phyloP scores from a whole-genome alignment of 2,329 filamentous ascomycete genomes.

The Pseudogymnoascus pannorum region DNA sequence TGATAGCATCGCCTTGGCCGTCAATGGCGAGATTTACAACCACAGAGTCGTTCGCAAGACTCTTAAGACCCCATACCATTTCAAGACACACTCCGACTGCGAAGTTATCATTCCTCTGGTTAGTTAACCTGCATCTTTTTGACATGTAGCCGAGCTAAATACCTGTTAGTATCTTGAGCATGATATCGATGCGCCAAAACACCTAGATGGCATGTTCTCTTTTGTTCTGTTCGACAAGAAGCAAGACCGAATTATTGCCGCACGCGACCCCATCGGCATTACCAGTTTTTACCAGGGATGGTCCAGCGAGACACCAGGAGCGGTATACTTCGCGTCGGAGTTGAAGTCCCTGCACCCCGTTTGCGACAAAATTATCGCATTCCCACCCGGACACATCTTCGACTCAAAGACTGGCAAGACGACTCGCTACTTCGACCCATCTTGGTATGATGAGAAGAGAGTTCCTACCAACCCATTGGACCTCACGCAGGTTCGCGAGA shows the following conservation, averaged over 20 bases:
- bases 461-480: constrained; percentile 77
- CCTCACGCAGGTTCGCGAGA: constrained; percentile 71
- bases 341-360: constrained; percentile 88
- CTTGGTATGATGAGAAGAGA: constrained; percentile 80
- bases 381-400: constrained; percentile 92
- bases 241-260: constrained; percentile 85
- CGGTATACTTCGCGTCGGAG: constrained; percentile 95
- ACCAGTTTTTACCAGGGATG: constrained; percentile 97
- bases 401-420: constrained; percentile 84
- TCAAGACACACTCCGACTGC: constrained; percentile 98
- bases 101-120: constrained; percentile 98
- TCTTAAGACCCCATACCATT: constrained; percentile 78
- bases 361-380: constrained; percentile 89
- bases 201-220: constrained; percentile 98
- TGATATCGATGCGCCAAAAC: constrained; percentile 83
- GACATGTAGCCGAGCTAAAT: constrained; percentile 12
- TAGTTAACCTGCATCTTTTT: constrained; percentile 31
- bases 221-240: constrained; percentile 97
- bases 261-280: constrained; percentile 92
- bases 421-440: constrained; percentile 83
- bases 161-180: constrained; percentile 72
- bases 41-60: constrained; percentile 88
- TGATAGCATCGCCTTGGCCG: constrained; percentile 78
- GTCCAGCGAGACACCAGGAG: constrained; percentile 71
- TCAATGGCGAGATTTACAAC: constrained; percentile 99